phyloP scores from a whole-genome alignment of 352 stramenopile species.

The Globisporangium spinosum region DNA sequence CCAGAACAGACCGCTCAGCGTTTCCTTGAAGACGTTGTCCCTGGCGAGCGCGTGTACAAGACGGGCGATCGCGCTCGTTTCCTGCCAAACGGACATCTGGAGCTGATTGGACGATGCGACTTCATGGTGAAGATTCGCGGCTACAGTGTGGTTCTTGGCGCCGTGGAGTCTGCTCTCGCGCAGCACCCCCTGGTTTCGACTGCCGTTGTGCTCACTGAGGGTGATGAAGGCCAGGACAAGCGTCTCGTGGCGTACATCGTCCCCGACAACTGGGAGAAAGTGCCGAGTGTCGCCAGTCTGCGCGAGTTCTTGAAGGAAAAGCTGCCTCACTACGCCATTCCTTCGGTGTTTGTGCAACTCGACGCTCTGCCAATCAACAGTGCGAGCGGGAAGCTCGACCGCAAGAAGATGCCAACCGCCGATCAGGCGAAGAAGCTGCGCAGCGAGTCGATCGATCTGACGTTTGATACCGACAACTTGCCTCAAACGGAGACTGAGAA shows the following conservation, averaged over 20 bases:
- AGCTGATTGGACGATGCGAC: conserved; percentile 92
- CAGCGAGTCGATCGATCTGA: conserved; percentile 73
- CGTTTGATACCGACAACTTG: conserved; percentile 30
- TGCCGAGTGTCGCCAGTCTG: conserved; percentile 59
- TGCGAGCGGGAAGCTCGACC: conserved; percentile 86
- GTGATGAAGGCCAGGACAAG: conserved; percentile 82
- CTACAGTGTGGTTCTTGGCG: conserved; percentile 92
- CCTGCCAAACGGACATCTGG: conserved; percentile 87
- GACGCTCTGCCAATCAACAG: conserved; percentile 86
- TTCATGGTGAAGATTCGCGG: conserved; percentile 96
- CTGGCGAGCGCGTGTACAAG: conserved; percentile 84
- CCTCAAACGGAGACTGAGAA: conserved; percentile 61
- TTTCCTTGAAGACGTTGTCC: conserved; percentile 68
- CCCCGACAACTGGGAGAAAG: conserved; percentile 62
- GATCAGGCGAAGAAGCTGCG: conserved; percentile 66
- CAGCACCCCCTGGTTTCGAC: conserved; percentile 82
- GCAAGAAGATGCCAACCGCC: conserved; percentile 80
- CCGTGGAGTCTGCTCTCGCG: conserved; percentile 88
- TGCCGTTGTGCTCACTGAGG: conserved; percentile 89
- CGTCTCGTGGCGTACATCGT: conserved; percentile 92
- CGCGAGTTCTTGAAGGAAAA: conserved; percentile 67
- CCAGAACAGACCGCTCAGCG: conserved; percentile 72
- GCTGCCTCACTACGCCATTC: conserved; percentile 83
- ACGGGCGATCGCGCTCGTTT: conserved; percentile 91
- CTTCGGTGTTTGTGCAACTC: conserved; percentile 75